Conservation (phyloP, 163 green algal genomes). For the Chlorella variabilis region DNA sequence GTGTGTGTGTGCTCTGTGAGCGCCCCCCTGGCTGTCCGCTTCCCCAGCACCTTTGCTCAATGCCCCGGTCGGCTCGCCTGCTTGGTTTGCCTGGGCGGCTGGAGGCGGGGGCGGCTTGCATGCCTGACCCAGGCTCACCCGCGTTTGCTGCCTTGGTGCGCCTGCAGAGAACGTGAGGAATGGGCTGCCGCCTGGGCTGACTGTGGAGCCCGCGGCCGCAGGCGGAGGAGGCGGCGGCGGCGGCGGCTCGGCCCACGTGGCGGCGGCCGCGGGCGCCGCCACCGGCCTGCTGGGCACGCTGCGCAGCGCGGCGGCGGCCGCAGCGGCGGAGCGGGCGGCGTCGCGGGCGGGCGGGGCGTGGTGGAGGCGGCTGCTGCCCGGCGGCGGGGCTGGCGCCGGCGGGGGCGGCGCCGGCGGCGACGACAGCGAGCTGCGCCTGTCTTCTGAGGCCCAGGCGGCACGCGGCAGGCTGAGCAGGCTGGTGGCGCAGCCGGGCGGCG, state of each 20-base stretch:
- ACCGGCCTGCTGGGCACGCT: slow-evolving; percentile 17
- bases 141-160: too few species aligned
- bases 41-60: too few species aligned
- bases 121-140: too few species aligned
- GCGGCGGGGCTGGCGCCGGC: not conserved
- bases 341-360: not conserved
- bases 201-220: not conserved
- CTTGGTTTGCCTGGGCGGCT: too few species aligned
- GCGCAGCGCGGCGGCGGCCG: slow-evolving; percentile 2
- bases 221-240: too few species aligned
- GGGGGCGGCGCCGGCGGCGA: not conserved
- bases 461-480: not conserved
- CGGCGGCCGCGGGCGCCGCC: not conserved
- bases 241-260: not conserved
- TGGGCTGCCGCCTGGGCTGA: slow-evolving; percentile 28
- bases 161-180: slow-evolving; percentile 22
- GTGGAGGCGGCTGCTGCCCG: slow-evolving; percentile 6
- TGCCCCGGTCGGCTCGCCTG: too few species aligned
- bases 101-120: too few species aligned
- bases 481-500: not conserved
- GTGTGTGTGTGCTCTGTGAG: too few species aligned
- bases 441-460: not conserved
- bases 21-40: too few species aligned
- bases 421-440: too few species aligned
- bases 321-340: slow-evolving; percentile 17